phyloP scores from a whole-genome alignment of 192 early-diverging fungal genomes.

The Backusella morwellensis region DNA sequence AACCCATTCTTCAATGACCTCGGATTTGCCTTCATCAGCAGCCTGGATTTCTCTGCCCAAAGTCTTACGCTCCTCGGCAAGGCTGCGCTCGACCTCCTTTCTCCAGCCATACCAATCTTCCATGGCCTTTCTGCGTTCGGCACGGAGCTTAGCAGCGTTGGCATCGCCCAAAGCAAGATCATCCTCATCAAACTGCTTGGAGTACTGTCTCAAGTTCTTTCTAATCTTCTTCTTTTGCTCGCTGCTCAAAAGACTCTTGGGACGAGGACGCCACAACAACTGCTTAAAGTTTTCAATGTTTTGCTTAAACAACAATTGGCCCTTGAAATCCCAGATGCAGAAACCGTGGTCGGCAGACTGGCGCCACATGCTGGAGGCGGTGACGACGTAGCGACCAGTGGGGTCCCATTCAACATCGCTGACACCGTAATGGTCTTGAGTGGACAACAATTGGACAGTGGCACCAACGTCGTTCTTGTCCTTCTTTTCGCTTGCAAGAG shows the following conservation, averaged over 20 bases:
- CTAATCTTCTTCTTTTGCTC: slow-evolving; percentile 84
- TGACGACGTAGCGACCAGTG: slow-evolving; percentile 91
- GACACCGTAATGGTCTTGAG: slow-evolving; percentile 90
- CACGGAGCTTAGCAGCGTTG: slow-evolving; percentile 72
- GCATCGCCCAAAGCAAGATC: slow-evolving; percentile 74
- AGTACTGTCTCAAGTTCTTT: slow-evolving; percentile 91
- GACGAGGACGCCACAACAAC: slow-evolving; percentile 94
- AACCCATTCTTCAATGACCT: slow-evolving; percentile 81
- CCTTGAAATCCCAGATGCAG: slow-evolving; percentile 89
- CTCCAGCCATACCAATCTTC: slow-evolving; percentile 88
- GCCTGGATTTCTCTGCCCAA: slow-evolving; percentile 51
- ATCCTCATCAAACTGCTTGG: slow-evolving; percentile 85
- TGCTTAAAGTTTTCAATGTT: slow-evolving; percentile 86
- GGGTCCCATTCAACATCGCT: slow-evolving; percentile 99
- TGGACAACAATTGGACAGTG: slow-evolving; percentile 62
- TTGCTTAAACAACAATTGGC: slow-evolving; percentile 74
- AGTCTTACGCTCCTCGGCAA: slow-evolving; percentile 52
- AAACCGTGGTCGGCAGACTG: slow-evolving; percentile 86
- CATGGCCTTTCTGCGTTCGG: slow-evolving; percentile 69
- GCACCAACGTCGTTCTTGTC: slow-evolving; percentile 51
- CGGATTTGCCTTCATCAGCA: slow-evolving; percentile 61
- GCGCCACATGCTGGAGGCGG: slow-evolving; percentile 85
- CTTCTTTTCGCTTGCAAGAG: slow-evolving; percentile 36
- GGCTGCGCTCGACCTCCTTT: slow-evolving; percentile 59
- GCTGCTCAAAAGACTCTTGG: slow-evolving; percentile 70